Evolutionary conservation across 2,329 filamentous ascomycete genomes (phyloP).

Genomic region (Coniosporium tulheliwenetii): DNA sequence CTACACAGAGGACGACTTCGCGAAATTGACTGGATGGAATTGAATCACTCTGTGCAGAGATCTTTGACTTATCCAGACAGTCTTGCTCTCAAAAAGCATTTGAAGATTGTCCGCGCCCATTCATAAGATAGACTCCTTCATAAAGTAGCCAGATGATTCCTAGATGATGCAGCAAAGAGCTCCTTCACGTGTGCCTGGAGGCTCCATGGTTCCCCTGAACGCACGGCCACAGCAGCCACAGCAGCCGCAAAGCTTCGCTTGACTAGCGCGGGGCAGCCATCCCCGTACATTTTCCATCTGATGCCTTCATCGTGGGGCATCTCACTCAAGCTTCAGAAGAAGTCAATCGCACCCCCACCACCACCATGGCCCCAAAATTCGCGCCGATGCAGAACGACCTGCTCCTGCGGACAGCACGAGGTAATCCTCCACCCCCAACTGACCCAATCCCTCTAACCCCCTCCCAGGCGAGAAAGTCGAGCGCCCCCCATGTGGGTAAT

Average conservation of each 20-base stretch:
- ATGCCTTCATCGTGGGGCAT: not conserved
- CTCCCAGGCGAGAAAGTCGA: slow-evolving; percentile 69
- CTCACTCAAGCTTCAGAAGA: not conserved
- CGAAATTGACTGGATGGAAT: too few relatives aligned
- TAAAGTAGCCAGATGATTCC: too few relatives aligned
- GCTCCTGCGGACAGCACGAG: slow-evolving; percentile 76
- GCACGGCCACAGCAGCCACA: not conserved
- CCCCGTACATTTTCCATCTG: not conserved
- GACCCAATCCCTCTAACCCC: slow-evolving; percentile 1
- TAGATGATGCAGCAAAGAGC: too few relatives aligned
- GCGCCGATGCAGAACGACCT: slow-evolving; percentile 84
- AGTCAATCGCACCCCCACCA: not conserved
- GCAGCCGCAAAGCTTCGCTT: not conserved
- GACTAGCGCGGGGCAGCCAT: not conserved
- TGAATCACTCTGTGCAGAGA: too few relatives aligned
- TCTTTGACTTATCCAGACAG: too few relatives aligned
- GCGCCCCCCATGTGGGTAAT: slow-evolving; percentile 97
- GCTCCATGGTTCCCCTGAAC: too few relatives aligned
- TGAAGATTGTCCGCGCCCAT: too few relatives aligned
- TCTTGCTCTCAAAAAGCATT: too few relatives aligned
- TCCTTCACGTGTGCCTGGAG: too few relatives aligned
- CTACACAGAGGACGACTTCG: too few relatives aligned
- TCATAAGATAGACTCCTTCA: too few relatives aligned
- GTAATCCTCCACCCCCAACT: slow-evolving; percentile 28
- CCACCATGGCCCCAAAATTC: slow-evolving; percentile 54